Evolutionary conservation across 805 yeast genomes (phyloP).

Genomic region (Lipomyces mesembrius): DNA sequence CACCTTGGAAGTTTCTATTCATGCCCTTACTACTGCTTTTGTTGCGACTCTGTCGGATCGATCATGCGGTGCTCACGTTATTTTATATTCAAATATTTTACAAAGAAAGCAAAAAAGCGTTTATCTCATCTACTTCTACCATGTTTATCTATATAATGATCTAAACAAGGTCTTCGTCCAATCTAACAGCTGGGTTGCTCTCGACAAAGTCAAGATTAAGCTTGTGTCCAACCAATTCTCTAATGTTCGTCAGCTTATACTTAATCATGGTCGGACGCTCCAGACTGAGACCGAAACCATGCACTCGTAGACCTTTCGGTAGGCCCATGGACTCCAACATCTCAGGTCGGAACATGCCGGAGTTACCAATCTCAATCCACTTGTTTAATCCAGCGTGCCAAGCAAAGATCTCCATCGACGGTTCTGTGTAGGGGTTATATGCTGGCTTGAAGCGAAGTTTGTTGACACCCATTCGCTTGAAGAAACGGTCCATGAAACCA

Average conservation of each 20-base stretch:
- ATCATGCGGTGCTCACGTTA: neutral
- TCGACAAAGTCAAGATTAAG: slow-evolving; percentile 93
- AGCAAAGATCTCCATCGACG: slow-evolving; percentile 95
- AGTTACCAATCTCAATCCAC: slow-evolving; percentile 99
- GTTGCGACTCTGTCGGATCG: neutral
- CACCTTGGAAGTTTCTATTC: neutral
- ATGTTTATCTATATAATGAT: neutral
- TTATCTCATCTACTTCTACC: neutral
- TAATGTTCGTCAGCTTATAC: slow-evolving; percentile 91
- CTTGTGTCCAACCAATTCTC: slow-evolving; percentile 97
- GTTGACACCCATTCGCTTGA: slow-evolving; percentile 95
- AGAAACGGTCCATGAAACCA: slow-evolving; percentile 97
- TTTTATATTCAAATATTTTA: slow-evolving; percentile 2
- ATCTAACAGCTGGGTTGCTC: slow-evolving; percentile 95
- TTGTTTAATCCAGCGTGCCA: slow-evolving; percentile 92
- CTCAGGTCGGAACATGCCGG: slow-evolving; percentile 99
- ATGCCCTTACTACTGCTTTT: neutral
- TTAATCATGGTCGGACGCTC: slow-evolving; percentile 99
- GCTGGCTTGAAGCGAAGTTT: slow-evolving; percentile 97
- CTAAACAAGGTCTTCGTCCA: slow-evolving; percentile 65
- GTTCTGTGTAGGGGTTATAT: slow-evolving; percentile 98
- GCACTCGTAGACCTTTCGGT: slow-evolving; percentile 89
- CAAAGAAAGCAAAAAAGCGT: neutral
- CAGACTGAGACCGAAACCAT: slow-evolving; percentile 96
- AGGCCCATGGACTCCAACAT: slow-evolving; percentile 98